Evolutionary conservation across 192 early-diverging fungal species (phyloP), one percentile per base, ranked within the genome.

Genomic region (Radiomyces spectabilis): DNA sequence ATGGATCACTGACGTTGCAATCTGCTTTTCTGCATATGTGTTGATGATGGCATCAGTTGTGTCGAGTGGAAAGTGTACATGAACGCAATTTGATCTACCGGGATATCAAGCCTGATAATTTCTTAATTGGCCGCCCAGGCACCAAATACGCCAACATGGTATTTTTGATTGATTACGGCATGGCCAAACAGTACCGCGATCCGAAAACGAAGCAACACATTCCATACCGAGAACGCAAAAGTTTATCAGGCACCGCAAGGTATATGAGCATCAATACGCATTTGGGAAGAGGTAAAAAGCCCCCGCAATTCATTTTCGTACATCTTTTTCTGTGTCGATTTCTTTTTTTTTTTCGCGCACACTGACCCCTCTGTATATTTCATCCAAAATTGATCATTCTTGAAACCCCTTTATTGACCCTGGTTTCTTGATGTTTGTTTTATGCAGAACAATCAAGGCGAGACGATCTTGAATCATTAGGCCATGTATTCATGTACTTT

Each of bases 241-340:
- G 79, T 59, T 73, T 97, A 34, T 87, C 85, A 46, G 94, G 94
- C 42, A 97, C 94, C 22, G 94, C 94, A 9, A 84, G 94, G 43
- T 97, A 97, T 72, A 94, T 94, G 92, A 87, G 84, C 60, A 95
- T 95, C 65, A 92, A 97, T 74, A 97, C 94, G 18, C 94, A 97
- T 66, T 76, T 95, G 27, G 94, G 94, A 19, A 72, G 94, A 73
- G 86, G 86, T 84, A 61, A 40, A 35, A 51, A 43, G 3, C n/a
- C 33, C 8, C 26, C 34, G n/a, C 18, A 41, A 8, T 37, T 50
- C n/a, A 16, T 42, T 52, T 15, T 26, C n/a, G n/a, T n/a, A n/a
- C 53, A 25, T 44, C 24, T n/a, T 46, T 6, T 30, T 61, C 18
- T 21, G 50, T n/a, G 9, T 52, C n/a, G n/a, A n/a, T 13, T 12